Conservation (phyloP, 2,329 filamentous ascomycete species). For the Proliferodiscus dingleyae region DNA sequence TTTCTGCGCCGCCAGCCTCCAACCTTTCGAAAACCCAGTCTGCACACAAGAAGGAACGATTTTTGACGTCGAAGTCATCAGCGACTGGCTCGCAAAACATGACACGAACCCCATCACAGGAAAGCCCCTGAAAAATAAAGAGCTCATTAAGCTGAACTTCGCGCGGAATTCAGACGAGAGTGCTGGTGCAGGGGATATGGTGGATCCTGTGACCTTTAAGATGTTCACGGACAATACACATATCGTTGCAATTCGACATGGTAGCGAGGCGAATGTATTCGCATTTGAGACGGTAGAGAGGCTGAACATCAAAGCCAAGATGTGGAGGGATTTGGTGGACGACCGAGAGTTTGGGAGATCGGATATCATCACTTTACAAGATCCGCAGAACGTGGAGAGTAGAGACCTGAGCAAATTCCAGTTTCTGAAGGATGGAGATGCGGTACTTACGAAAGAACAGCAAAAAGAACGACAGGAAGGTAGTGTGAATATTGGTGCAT, state of each 20-base stretch:
- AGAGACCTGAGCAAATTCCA: slow-evolving; percentile 85
- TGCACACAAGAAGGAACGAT: slow-evolving; percentile 84
- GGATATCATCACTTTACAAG: slow-evolving; percentile 94
- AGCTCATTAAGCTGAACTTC: slow-evolving; percentile 88
- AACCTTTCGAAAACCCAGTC: slow-evolving; percentile 91
- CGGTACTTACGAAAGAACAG: slow-evolving; percentile 64
- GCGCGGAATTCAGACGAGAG: slow-evolving; percentile 76
- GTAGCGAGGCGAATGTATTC: slow-evolving; percentile 88
- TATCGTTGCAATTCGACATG: slow-evolving; percentile 78
- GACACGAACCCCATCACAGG: slow-evolving; percentile 88
- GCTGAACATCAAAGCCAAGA: slow-evolving; percentile 94
- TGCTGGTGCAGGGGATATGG: slow-evolving; percentile 68
- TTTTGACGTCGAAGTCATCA: slow-evolving; percentile 92
- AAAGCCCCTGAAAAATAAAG: slow-evolving; percentile 68
- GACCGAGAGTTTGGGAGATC: slow-evolving; percentile 81
- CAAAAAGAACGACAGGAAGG: slow-evolving; percentile 60
- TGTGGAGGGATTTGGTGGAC: slow-evolving; percentile 87
- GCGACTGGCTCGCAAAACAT: slow-evolving; percentile 91
- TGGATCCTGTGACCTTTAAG: slow-evolving; percentile 96
- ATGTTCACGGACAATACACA: slow-evolving; percentile 98
- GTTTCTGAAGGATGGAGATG: slow-evolving; percentile 77
- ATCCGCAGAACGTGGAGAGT: slow-evolving; percentile 82
- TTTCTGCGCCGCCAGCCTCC: slow-evolving; percentile 92
- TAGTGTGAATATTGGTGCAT: slow-evolving; percentile 71
- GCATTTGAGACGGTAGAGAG: slow-evolving; percentile 92